phyloP scores from a whole-genome alignment of 805 yeast genomes.

The Schwanniomyces pseudopolymorphus region DNA sequence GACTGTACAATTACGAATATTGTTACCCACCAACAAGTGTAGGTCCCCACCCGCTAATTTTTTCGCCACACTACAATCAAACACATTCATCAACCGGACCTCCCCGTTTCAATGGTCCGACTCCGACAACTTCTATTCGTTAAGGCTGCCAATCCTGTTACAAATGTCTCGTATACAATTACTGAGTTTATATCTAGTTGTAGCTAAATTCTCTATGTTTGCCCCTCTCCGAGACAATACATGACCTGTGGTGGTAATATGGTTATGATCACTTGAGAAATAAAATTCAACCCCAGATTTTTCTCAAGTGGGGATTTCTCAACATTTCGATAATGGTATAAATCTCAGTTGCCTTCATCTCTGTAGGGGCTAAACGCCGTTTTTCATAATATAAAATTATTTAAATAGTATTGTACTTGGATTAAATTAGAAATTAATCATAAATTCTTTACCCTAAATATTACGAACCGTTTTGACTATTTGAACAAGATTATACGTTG shows the following conservation, averaged over 20 bases:
- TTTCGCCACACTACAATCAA: not conserved
- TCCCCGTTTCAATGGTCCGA: not conserved
- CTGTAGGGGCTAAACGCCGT: conserved; percentile 1
- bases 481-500: conserved; percentile 4
- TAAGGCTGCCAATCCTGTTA: no score
- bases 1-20: no score
- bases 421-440: not conserved
- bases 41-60: no score
- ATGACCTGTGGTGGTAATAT: not conserved
- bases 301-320: conserved; percentile 3
- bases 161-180: not conserved
- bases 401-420: not conserved
- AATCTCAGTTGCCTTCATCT: not conserved
- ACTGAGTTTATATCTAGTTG: not conserved
- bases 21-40: no score
- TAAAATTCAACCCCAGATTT: conserved; percentile 1
- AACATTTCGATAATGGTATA: not conserved
- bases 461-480: not conserved
- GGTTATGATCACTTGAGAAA: not conserved
- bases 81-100: not conserved
- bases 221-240: not conserved
- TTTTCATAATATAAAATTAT: not conserved
- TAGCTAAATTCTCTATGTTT: not conserved
- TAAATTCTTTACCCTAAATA: not conserved
- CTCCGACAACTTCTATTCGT: not conserved